These are phyloP conservation scores for Boletus smithii DNA, from an alignment of 1,284 basidiomycete genomes.

Conservation along the genomic window DNA sequence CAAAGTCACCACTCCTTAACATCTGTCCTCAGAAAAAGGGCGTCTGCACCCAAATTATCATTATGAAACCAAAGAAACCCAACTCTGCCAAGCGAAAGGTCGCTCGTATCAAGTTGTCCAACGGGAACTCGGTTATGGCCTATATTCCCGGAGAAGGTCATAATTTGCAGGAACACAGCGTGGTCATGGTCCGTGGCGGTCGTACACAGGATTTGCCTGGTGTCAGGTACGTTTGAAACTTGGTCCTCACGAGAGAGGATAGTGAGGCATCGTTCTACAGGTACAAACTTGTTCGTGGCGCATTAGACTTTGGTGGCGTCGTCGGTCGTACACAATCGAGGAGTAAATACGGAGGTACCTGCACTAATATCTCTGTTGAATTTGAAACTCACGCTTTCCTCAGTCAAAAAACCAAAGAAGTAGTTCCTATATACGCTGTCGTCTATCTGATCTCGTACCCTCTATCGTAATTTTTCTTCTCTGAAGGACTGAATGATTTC, in stretches of 20 bases:
- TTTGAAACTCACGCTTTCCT: conserved; percentile 22
- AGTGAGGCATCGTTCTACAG: conserved; percentile 41
- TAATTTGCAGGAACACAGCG: conserved; percentile 96
- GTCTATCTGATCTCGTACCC: too few species aligned
- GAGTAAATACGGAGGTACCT: conserved; percentile 92
- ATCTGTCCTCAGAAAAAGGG: conserved; percentile 84
- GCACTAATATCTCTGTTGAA: conserved; percentile 2
- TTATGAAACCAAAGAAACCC: conserved; percentile 93
- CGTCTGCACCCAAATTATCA: conserved; percentile 83
- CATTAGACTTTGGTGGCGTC: conserved; percentile 89
- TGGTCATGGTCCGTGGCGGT: conserved; percentile 91
- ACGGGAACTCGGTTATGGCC: conserved; percentile 86
- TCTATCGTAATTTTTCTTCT: too few species aligned
- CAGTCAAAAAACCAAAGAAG: conserved; percentile 88
- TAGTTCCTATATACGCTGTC: too few species aligned
- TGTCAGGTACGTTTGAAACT: conserved; percentile 69
- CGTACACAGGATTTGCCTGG: conserved; percentile 97
- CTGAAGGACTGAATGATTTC: too few species aligned
- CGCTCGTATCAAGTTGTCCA: conserved; percentile 89
- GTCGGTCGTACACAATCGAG: conserved; percentile 78
- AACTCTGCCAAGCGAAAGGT: conserved; percentile 99
- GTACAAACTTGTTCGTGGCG: conserved; percentile 94
- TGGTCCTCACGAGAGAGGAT: neutral
- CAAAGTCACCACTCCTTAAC: conserved; percentile 77
- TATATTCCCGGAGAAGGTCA: conserved; percentile 98